Conservation (phyloP, 306 rosid species). For the Lotus japonicus region DNA sequence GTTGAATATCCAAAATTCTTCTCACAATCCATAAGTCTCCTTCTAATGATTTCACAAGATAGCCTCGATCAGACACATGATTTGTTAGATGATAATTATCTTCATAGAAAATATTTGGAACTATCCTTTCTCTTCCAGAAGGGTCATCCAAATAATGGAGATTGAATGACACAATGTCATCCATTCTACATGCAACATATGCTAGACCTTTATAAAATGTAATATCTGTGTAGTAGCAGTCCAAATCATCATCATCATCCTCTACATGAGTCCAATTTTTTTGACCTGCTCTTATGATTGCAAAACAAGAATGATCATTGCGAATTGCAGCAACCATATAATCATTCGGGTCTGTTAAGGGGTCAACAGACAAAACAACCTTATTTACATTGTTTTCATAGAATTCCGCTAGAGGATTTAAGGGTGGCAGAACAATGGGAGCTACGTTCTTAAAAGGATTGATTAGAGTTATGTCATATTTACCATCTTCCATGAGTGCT, state of each 20-base stretch:
- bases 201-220: neutral
- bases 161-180: neutral
- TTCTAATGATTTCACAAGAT: neutral
- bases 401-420: too few species aligned
- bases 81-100: too few species aligned
- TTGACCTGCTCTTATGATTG: neutral
- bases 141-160: neutral
- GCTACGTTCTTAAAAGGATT: neutral
- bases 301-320: neutral
- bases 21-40: neutral
- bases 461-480: neutral
- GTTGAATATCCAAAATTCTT: too few species aligned
- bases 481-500: neutral
- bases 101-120: too few species aligned
- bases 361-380: neutral
- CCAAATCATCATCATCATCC: too few species aligned
- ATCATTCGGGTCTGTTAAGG: neutral
- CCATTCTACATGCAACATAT: neutral
- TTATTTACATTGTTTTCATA: too few species aligned
- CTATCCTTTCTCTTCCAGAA: too few species aligned
- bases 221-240: too few species aligned
- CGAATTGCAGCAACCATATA: neutral
- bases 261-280: neutral
- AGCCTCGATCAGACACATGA: too few species aligned
- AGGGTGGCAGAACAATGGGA: neutral